These are phyloP conservation scores for Syzygium grande DNA, from an alignment of 345 rosid genomes.

Conservation along the genomic window DNA sequence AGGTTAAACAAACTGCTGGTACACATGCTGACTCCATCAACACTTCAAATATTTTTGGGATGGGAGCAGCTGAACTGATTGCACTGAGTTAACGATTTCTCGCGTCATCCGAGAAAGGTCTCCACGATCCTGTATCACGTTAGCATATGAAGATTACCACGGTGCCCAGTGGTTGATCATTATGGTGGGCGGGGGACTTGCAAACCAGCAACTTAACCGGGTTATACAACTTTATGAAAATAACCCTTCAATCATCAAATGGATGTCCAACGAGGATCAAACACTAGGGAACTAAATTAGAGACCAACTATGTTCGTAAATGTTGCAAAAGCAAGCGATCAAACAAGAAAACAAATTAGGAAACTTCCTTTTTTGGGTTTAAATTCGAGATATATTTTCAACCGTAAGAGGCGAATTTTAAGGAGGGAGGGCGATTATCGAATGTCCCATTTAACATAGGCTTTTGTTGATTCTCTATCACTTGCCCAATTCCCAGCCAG, in stretches of 20 bases:
- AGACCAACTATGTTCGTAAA: not conserved
- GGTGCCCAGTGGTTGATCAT: not conserved
- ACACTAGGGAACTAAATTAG: not conserved
- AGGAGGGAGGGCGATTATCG: not conserved
- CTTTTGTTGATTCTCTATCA: not conserved
- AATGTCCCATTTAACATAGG: not conserved
- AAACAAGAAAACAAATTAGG: not conserved
- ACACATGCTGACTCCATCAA: not conserved
- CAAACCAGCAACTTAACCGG: not conserved
- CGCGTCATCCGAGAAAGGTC: not conserved
- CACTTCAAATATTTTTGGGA: fast-evolving
- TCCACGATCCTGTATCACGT: not conserved
- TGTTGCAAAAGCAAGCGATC: not conserved
- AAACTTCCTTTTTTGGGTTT: too few relatives aligned
- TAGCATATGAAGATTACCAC: not conserved
- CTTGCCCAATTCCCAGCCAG: not conserved
- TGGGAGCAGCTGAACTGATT: not conserved
- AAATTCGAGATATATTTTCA: not conserved
- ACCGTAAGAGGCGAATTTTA: not conserved
- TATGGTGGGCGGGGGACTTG: not conserved
- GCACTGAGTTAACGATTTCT: not conserved
- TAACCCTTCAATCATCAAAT: not conserved
- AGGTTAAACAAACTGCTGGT: not conserved
- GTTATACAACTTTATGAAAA: not conserved
- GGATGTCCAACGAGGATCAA: not conserved